A percentile compares a stretch with the other conserved stretches of the same genome.
These are phyloP conservation scores for Pseudocercospora pini-densiflorae DNA, from an alignment of 2,329 filamentous ascomycete species.

Conservation along the genomic window DNA sequence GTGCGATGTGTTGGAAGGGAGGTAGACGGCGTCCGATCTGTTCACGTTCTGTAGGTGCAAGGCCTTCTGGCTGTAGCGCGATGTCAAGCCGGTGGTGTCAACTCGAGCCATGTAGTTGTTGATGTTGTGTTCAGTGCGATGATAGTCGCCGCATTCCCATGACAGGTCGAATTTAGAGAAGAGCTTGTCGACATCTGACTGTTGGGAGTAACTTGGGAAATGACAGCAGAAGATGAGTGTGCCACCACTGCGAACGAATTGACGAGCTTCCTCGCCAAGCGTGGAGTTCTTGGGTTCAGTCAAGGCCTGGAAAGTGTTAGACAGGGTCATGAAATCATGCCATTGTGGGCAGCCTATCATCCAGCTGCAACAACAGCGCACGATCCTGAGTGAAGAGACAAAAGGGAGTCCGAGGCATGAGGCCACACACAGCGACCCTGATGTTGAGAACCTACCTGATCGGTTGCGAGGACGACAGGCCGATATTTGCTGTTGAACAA, in stretches of 20 bases:
- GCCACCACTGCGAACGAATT: conserved; percentile 29
- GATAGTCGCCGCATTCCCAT: conserved; percentile 30
- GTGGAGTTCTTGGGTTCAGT: conserved; percentile 15
- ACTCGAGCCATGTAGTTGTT: conserved; percentile 21
- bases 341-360: neutral
- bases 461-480: conserved; percentile 24
- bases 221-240: conserved; percentile 28
- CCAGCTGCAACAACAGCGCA: neutral
- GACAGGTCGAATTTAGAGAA: conserved; percentile 27
- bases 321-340: neutral
- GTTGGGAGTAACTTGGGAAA: conserved; percentile 21
- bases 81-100: conserved; percentile 14
- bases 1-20: conserved; percentile 20
- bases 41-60: conserved; percentile 27
- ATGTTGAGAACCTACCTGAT: conserved; percentile 6
- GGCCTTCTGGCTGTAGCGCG: conserved; percentile 30
- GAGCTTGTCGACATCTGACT: conserved; percentile 18
- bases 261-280: conserved; percentile 20
- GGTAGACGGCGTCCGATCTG: conserved; percentile 24
- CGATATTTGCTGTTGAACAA: conserved; percentile 11
- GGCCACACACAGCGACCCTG: neutral
- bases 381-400: neutral
- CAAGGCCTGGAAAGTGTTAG: conserved; percentile 18
- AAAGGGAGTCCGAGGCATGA: neutral
- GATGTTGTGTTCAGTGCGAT: conserved; percentile 28